phyloP scores from a whole-genome alignment of 106 monocot genomes.

The Platanthera guangdongensis region DNA sequence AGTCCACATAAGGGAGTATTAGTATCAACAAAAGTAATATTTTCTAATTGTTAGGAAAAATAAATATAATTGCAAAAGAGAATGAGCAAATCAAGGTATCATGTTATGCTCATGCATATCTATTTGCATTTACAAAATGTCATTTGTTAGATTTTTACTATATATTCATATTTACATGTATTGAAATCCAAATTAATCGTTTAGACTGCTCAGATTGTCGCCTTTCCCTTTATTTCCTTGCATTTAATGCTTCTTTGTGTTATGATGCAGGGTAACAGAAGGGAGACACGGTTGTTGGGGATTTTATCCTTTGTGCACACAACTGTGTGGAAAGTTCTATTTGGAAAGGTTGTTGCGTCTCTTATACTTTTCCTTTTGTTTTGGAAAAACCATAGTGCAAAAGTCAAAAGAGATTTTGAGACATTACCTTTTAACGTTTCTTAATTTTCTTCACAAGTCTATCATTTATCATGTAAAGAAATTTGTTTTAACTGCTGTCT shows the following conservation, averaged over 20 bases:
- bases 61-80: no score
- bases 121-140: no score
- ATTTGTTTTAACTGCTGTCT: neutral
- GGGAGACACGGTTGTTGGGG: conserved; percentile 76
- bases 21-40: no score
- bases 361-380: no score
- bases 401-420: neutral
- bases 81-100: no score
- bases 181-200: neutral
- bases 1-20: no score
- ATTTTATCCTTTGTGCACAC: conserved; percentile 92
- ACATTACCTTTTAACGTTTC: no score
- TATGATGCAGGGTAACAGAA: conserved; percentile 75
- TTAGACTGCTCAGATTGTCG: neutral
- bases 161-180: neutral
- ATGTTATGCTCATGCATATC: no score
- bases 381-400: neutral
- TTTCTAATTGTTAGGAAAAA: no score
- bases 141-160: no score
- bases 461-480: no score
- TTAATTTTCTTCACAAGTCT: no score
- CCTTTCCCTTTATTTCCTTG: neutral
- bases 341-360: conserved; percentile 68
- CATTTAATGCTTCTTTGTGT: neutral
- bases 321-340: conserved; percentile 97